Evolutionary conservation across 345 rosid species (phyloP).

Genomic region (Erysimum cheiranthoides): DNA sequence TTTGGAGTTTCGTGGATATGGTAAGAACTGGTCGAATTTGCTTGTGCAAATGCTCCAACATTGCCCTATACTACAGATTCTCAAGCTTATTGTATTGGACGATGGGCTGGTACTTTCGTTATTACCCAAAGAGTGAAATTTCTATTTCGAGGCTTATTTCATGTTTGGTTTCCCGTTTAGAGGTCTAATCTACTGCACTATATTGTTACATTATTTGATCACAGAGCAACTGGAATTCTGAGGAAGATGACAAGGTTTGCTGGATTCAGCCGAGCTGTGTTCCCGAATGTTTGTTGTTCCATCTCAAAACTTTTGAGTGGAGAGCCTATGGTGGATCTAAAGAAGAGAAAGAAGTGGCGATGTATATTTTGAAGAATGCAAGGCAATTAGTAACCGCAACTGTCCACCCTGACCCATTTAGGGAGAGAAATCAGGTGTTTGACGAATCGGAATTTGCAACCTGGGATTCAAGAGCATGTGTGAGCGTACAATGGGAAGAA

Average conservation of each 20-base stretch:
- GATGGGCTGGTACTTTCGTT: background rate
- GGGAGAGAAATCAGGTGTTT: background rate
- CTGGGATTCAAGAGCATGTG: constrained; percentile 18
- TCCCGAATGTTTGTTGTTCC: constrained; percentile 19
- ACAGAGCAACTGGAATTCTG: background rate
- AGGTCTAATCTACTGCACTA: too few relatives aligned
- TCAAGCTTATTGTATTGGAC: background rate
- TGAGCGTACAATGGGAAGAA: constrained; percentile 1
- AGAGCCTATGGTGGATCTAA: background rate
- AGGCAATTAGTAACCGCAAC: constrained; percentile 15
- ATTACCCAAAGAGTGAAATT: too few relatives aligned
- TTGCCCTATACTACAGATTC: constrained; percentile 15
- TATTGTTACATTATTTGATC: background rate
- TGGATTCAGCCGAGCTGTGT: constrained; percentile 22
- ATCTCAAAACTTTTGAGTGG: constrained; percentile 33
- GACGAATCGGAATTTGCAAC: constrained; percentile 20
- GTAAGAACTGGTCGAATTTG: background rate
- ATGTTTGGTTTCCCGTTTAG: too few relatives aligned
- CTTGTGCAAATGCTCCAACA: constrained; percentile 18
- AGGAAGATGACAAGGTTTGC: background rate
- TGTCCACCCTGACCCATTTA: background rate
- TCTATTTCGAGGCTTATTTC: too few relatives aligned
- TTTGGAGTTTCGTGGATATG: background rate
- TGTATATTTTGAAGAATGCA: constrained; percentile 6
- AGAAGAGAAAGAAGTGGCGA: constrained; percentile 21